phyloP scores from a whole-genome alignment of 2,329 filamentous ascomycete species.

The Tolypocladium album region DNA sequence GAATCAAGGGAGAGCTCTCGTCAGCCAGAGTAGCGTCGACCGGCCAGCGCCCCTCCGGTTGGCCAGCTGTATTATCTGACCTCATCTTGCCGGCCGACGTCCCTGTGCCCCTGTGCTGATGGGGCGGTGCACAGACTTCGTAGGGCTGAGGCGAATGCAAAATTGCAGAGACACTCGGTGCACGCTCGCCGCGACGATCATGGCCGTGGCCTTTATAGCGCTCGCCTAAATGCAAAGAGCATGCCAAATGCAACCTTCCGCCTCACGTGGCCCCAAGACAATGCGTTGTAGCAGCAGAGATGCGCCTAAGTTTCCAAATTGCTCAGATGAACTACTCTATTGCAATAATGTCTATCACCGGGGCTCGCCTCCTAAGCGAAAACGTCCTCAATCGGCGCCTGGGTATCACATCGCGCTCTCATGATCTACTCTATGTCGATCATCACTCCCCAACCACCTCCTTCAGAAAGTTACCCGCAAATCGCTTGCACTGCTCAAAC shows the following conservation, averaged over 20 bases:
- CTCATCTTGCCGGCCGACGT: not conserved
- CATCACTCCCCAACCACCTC: slow-evolving; percentile 28
- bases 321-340: not conserved
- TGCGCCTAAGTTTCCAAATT: not conserved
- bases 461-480: slow-evolving; percentile 65
- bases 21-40: not conserved
- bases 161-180: not conserved
- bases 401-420: not conserved
- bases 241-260: not conserved
- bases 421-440: not conserved
- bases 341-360: not conserved
- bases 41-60: not conserved
- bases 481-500: slow-evolving; percentile 74
- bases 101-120: not conserved
- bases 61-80: not conserved
- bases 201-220: not conserved
- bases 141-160: not conserved
- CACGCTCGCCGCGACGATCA: not conserved
- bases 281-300: not conserved
- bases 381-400: not conserved
- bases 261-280: not conserved
- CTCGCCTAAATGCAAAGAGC: not conserved
- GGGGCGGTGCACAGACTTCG: not conserved
- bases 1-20: not conserved
- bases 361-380: not conserved